These are phyloP conservation scores for Myriosclerotinia duriaeana DNA, from an alignment of 2,329 filamentous ascomycete species.

Conservation along the genomic window DNA sequence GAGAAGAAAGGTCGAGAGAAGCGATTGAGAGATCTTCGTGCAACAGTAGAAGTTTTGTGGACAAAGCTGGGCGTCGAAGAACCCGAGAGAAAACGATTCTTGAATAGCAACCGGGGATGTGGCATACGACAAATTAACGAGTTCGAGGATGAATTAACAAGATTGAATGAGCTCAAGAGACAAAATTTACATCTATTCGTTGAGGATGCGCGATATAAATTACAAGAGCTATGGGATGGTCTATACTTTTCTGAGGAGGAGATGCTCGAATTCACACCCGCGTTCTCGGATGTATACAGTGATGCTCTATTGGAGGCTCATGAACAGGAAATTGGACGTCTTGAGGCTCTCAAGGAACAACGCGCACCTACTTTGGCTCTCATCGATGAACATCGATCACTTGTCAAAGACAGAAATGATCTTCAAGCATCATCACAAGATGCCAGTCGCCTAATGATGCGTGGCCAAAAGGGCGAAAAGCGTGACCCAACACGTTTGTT, in stretches of 20 bases:
- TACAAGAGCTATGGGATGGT: constrained; percentile 93
- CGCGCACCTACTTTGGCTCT: constrained; percentile 79
- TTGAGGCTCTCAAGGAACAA: constrained; percentile 82
- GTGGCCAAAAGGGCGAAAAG: constrained; percentile 88
- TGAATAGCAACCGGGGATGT: constrained; percentile 85
- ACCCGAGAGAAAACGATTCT: constrained; percentile 77
- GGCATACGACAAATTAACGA: constrained; percentile 92
- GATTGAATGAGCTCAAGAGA: constrained; percentile 87
- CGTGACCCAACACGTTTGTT: constrained; percentile 92
- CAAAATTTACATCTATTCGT: constrained; percentile 96
- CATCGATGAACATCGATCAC: constrained; percentile 77
- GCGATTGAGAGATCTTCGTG: constrained; percentile 70
- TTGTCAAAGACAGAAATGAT: constrained; percentile 84
- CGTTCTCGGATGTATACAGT: constrained; percentile 95
- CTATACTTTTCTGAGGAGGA: constrained; percentile 96
- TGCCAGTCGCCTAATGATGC: constrained; percentile 86
- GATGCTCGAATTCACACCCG: constrained; percentile 96
- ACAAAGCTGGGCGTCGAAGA: constrained; percentile 82
- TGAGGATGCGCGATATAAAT: constrained; percentile 83
- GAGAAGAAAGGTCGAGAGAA: constrained; percentile 85
- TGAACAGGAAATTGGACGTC: constrained; percentile 80
- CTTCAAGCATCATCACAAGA: constrained; percentile 90
- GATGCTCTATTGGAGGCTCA: constrained; percentile 94
- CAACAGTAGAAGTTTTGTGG: constrained; percentile 84
- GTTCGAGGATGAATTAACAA: constrained; percentile 84